A percentile compares a stretch with the other conserved stretches of the same genome.
Evolutionary conservation across 345 rosid genomes (phyloP).

Genomic region (Dipteronia dyeriana): DNA sequence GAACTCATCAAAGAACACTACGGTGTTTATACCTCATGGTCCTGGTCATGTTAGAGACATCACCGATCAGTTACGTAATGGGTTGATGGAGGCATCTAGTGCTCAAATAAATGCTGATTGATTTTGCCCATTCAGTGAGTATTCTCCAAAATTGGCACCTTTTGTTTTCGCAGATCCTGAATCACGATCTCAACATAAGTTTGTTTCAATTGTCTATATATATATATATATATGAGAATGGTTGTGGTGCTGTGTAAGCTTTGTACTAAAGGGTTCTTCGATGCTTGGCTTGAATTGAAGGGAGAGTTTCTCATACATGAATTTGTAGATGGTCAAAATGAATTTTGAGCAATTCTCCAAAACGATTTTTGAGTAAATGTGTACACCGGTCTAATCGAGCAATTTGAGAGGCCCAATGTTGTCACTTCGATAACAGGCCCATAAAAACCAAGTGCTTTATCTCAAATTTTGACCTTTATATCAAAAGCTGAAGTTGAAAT

Average conservation of each 20-base stretch:
- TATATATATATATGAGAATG: no score
- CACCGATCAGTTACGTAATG: conserved; percentile 81
- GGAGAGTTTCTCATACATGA: no score
- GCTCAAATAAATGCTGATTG: conserved; percentile 38
- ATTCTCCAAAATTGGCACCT: neutral
- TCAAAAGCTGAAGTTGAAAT: neutral
- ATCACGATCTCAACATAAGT: neutral
- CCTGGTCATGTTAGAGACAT: conserved; percentile 96
- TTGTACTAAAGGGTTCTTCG: no score
- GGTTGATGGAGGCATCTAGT: conserved; percentile 83
- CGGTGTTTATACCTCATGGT: conserved; percentile 95
- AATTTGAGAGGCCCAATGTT: neutral
- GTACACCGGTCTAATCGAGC: neutral
- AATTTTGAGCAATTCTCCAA: no score
- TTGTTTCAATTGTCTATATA: neutral
- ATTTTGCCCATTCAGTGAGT: neutral
- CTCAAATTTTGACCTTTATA: no score
- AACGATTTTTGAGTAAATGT: neutral
- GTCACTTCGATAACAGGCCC: neutral
- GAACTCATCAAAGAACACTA: conserved; percentile 86
- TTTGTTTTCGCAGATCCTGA: neutral
- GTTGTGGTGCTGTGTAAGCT: no score
- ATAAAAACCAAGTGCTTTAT: neutral
- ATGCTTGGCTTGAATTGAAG: no score
- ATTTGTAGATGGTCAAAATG: no score